These are phyloP conservation scores for Geranomyces variabilis DNA, from an alignment of 192 early-diverging fungal species.

Conservation along the genomic window DNA sequence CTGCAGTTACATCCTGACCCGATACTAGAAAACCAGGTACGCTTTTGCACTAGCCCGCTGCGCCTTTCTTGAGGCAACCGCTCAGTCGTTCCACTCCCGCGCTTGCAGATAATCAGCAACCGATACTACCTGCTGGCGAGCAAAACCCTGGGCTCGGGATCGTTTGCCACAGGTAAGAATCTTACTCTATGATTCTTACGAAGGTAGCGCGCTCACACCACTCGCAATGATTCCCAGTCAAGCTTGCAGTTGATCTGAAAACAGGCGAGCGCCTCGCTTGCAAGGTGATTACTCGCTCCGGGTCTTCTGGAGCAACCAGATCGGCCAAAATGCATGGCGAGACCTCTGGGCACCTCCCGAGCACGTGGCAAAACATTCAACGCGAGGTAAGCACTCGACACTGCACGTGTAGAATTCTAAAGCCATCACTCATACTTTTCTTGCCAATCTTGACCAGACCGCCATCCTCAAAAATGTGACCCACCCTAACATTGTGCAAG, in stretches of 20 bases:
- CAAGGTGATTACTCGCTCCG: conserved; percentile 17
- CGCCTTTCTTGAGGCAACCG: too few relatives aligned
- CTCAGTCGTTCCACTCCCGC: too few relatives aligned
- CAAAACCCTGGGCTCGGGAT: conserved; percentile 13
- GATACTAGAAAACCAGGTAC: neutral
- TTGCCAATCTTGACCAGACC: conserved; percentile 7
- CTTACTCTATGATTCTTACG: too few relatives aligned
- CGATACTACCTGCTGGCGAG: conserved; percentile 28
- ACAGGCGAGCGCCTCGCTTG: conserved; percentile 34
- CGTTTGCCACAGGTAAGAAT: conserved; percentile 30
- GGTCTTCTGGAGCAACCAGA: neutral
- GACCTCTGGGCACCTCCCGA: neutral
- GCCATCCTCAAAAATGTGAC: conserved; percentile 27
- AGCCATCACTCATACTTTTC: neutral
- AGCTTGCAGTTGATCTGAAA: conserved; percentile 16
- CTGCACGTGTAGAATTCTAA: neutral
- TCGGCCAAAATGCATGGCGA: neutral
- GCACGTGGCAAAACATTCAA: neutral
- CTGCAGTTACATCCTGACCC: neutral
- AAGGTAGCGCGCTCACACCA: too few relatives aligned
- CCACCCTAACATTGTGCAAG: conserved; percentile 35
- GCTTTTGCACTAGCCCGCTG: too few relatives aligned
- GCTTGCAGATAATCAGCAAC: conserved; percentile 17
- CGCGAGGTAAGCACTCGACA: neutral
- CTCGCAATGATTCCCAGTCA: neutral